Evolutionary conservation across 2,329 filamentous ascomycete species (phyloP), one percentile per base, ranked within the genome.

Genomic region (Beauveria rudraprayagi): DNA sequence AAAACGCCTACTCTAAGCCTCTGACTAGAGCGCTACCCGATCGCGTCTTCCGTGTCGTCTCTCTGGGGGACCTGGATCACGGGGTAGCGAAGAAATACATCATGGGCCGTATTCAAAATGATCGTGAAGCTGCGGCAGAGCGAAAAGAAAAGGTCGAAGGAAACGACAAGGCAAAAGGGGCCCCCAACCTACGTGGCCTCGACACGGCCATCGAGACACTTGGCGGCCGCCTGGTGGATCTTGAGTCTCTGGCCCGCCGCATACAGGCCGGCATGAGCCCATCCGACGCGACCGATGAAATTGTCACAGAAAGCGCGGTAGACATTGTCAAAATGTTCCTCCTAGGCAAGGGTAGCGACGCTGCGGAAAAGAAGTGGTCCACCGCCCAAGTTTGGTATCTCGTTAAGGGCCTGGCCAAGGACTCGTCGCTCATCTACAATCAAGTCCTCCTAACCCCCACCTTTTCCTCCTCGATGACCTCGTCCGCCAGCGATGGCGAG

Each of bases 281-380:
- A 0, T 83, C 81, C 65, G 82, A 88, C 66, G 94, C 94, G 3
- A 88, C 97, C 2, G 80, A 86, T 24, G 92, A 96, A 65, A 97
- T 99, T 64, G 89, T 96, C 59, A 87, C 91, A 60, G 91, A 96
- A 70, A 89, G 89, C 19, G 90, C 92, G 0, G 90, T 90, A 0
- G 94, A 97, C 70, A 92, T 97, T 53, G 77, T 96, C 63, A 96
- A 96, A 70, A 92, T 97, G 81, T 97, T 92, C 76, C 83, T 99
- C 34, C 78, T 95, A 69, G 83, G 85, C 51, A 83, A 83, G 56
- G 70, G 77, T 2, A 71, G 70, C 17, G 71, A 76, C 17, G 72
- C 74, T 5, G 76, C 78, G 3, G 76, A 80, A 46, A 82, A 83
- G 34, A 83, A 83, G 59, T 97, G 91, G 90, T 90, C 87, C 0